Conservation (phyloP, 192 early-diverging fungal species). For the Chytriomyces hyalinus region DNA sequence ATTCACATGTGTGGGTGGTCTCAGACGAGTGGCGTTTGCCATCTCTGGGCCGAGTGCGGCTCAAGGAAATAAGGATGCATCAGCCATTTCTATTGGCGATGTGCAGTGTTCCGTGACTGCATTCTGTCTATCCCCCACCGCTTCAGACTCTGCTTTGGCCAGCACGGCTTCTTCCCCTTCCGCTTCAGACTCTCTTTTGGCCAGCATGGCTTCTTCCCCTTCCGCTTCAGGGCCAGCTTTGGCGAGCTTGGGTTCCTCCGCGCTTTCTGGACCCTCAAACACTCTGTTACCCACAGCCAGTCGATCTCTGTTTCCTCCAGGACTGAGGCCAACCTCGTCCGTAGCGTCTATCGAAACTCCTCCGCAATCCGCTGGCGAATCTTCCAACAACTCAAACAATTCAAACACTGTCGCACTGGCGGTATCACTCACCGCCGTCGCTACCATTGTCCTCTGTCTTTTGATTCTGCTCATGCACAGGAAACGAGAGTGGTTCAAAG, state of each 20-base stretch:
- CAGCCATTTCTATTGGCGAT: background rate
- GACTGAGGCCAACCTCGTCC: background rate
- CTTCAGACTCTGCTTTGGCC: background rate
- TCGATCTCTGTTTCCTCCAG: background rate
- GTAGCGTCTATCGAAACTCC: background rate
- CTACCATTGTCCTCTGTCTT: background rate
- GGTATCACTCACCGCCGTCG: background rate
- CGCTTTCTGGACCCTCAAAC: background rate
- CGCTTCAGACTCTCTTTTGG: background rate
- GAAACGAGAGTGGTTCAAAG: background rate
- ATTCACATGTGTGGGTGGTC: background rate
- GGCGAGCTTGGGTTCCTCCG: background rate
- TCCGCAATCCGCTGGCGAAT: background rate
- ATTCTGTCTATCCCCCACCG: background rate
- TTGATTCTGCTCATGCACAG: background rate
- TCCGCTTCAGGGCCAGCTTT: background rate
- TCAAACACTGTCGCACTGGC: background rate
- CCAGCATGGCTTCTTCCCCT: no score
- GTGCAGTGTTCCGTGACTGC: background rate
- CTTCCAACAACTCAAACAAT: background rate
- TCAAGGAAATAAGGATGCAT: background rate
- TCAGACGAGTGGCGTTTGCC: background rate
- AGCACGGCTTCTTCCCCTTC: background rate
- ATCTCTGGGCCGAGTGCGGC: background rate
- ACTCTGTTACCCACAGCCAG: background rate